Percentiles rank a stretch among this genome's conserved stretches.
Evolutionary conservation across 164 flowering plant genomes (phyloP).

Genomic region (Stephania yunnanensis): DNA sequence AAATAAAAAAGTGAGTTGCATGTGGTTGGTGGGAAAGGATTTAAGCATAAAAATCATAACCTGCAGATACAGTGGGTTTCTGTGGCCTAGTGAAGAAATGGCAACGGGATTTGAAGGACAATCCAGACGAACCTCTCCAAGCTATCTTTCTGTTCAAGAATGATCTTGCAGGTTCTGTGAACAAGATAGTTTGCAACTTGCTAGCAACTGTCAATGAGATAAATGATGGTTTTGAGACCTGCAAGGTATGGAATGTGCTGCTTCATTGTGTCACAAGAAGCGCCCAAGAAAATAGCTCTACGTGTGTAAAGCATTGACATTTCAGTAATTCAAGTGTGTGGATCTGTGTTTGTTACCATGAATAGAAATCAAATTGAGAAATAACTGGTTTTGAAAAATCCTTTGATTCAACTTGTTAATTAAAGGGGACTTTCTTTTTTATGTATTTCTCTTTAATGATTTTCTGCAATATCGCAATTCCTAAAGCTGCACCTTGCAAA

Average conservation of each 20-base stretch:
- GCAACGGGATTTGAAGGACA: slow-evolving; percentile 67
- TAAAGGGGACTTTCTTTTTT: not conserved
- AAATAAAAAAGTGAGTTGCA: not conserved
- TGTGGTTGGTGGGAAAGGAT: not conserved
- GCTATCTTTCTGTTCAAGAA: slow-evolving; percentile 59
- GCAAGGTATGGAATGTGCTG: slow-evolving; percentile 45
- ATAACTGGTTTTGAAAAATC: not conserved
- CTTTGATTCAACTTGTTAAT: not conserved
- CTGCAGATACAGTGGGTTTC: slow-evolving; percentile 52
- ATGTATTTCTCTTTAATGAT: not conserved
- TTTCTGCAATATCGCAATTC: not conserved
- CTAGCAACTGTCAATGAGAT: slow-evolving; percentile 36
- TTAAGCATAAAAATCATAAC: not conserved
- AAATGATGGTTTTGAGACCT: slow-evolving; percentile 50
- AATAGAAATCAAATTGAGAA: not conserved
- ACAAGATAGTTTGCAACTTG: slow-evolving; percentile 62
- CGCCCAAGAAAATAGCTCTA: not conserved
- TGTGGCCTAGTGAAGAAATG: slow-evolving; percentile 58
- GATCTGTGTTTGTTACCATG: not conserved
- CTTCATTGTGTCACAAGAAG: not conserved
- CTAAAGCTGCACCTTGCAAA: not conserved
- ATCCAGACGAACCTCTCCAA: slow-evolving; percentile 46
- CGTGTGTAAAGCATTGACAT: not conserved
- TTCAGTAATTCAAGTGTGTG: not conserved
- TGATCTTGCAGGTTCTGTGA: slow-evolving; percentile 38